Percentiles rank a stretch among this genome's conserved stretches.
phyloP scores from a whole-genome alignment of 2,329 filamentous ascomycete species.

The Fusarium sp. region DNA sequence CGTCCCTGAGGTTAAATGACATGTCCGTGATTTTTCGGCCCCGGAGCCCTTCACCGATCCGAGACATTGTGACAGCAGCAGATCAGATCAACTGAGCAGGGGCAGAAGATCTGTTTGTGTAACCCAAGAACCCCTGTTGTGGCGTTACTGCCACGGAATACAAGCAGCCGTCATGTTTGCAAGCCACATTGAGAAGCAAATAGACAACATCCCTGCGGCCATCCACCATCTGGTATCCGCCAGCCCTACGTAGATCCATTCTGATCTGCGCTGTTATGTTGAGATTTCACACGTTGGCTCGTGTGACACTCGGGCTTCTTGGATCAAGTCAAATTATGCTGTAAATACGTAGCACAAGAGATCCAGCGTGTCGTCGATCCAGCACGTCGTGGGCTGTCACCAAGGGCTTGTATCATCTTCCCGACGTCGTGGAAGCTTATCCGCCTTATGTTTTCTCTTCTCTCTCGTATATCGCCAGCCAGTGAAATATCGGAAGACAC shows the following conservation, averaged over 20 bases:
- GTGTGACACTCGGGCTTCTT: constrained; percentile 27
- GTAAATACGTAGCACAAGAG: constrained; percentile 39
- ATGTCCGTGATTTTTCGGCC: constrained; percentile 42
- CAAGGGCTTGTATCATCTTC: constrained; percentile 28
- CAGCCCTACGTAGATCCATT: constrained; percentile 28
- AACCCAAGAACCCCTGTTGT: constrained; percentile 22
- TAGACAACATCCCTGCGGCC: constrained; percentile 13
- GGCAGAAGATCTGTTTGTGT: constrained; percentile 32
- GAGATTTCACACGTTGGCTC: constrained; percentile 15
- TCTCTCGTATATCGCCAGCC: constrained; percentile 5
- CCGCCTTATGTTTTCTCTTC: constrained; percentile 14
- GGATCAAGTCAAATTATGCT: constrained; percentile 4
- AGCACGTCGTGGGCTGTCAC: constrained; percentile 37
- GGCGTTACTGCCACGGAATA: constrained; percentile 26
- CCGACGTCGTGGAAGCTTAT: constrained; percentile 18
- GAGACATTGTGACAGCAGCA: constrained; percentile 29
- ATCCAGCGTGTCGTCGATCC: constrained; percentile 45
- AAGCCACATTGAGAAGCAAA: constrained; percentile 17
- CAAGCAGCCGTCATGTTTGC: constrained; percentile 17
- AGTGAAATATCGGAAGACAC: not conserved
- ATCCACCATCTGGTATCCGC: constrained; percentile 9
- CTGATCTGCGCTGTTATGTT: constrained; percentile 4
- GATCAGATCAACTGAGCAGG: constrained; percentile 29
- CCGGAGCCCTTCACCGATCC: constrained; percentile 17
- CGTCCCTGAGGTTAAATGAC: constrained; percentile 4